Conservation (phyloP, 2,329 filamentous ascomycete genomes). For the Fusarium sp. region DNA sequence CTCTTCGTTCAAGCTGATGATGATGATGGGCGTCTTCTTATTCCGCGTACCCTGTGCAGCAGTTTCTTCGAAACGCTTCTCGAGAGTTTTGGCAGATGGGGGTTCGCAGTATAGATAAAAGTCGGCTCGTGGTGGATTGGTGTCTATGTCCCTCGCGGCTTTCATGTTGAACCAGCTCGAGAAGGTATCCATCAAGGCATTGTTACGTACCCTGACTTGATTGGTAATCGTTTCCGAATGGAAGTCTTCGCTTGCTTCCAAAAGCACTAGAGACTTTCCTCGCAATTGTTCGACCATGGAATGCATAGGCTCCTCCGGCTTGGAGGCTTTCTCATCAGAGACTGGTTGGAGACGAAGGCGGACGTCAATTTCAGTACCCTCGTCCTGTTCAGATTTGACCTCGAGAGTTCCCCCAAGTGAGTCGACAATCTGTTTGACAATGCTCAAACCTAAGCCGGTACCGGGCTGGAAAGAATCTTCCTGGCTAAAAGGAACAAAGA, state of each 20-base stretch:
- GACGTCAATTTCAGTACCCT: slow-evolving; percentile 65
- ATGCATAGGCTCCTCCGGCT: slow-evolving; percentile 27
- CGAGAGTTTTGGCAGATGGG: slow-evolving; percentile 28
- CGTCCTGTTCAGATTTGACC: slow-evolving; percentile 60
- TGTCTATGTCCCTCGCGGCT: slow-evolving; percentile 31
- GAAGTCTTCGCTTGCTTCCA: slow-evolving; percentile 20
- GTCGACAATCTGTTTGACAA: slow-evolving; percentile 68
- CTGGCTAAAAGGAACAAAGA: slow-evolving; percentile 71
- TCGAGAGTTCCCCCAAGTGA: slow-evolving; percentile 67
- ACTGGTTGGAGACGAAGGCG: slow-evolving; percentile 52
- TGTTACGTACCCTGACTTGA: slow-evolving; percentile 40
- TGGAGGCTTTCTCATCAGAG: not conserved
- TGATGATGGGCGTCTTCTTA: slow-evolving; percentile 40
- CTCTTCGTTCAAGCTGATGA: slow-evolving; percentile 45
- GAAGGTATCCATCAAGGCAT: slow-evolving; percentile 45
- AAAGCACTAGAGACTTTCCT: slow-evolving; percentile 31
- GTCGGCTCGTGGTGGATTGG: slow-evolving; percentile 22
- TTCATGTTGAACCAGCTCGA: slow-evolving; percentile 50
- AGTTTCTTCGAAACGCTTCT: slow-evolving; percentile 27
- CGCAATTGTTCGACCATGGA: slow-evolving; percentile 21
- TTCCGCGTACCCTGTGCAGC: not conserved
- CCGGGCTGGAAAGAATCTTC: slow-evolving; percentile 69
- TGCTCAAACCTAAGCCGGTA: slow-evolving; percentile 69
- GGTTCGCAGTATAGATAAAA: slow-evolving; percentile 44
- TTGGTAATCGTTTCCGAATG: slow-evolving; percentile 10